Percentiles rank a stretch among this genome's conserved stretches.
Conservation (phyloP, 768 basidiomycete genomes). For the Boletus eberwhitei region DNA sequence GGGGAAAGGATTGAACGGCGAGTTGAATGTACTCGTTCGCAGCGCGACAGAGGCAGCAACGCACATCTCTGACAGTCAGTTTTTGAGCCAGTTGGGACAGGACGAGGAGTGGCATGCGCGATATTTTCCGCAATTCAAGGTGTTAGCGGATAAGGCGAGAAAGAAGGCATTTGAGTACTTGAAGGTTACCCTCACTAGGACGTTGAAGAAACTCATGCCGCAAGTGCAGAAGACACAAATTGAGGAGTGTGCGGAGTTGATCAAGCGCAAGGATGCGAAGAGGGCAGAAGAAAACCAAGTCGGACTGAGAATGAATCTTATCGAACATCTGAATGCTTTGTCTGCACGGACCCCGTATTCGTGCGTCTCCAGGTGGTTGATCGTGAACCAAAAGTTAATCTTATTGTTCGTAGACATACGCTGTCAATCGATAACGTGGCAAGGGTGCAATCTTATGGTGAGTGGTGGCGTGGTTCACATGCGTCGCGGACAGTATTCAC, state of each 20-base stretch:
- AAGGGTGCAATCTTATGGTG: neutral
- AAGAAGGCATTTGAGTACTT: neutral
- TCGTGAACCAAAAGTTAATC: neutral
- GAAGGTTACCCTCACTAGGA: neutral
- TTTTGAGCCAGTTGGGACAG: conserved; percentile 9
- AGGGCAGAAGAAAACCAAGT: conserved; percentile 5
- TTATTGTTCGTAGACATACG: conserved; percentile 8
- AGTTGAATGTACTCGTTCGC: conserved; percentile 2
- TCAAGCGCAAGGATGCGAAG: neutral
- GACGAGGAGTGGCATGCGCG: neutral
- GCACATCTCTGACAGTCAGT: conserved; percentile 10
- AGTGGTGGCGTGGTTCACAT: neutral
- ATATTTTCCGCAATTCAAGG: neutral
- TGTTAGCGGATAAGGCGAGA: neutral
- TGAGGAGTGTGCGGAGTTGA: neutral
- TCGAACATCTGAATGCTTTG: conserved; percentile 15
- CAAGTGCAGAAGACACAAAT: conserved; percentile 11
- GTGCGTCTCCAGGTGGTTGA: conserved; percentile 6
- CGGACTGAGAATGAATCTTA: conserved; percentile 14
- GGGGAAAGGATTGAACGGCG: neutral
- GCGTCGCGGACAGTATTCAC: neutral
- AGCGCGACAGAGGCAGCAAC: neutral
- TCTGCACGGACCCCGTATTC: conserved; percentile 2
- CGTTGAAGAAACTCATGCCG: conserved; percentile 7
- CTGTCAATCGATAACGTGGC: neutral